Evolutionary conservation across 2,329 filamentous ascomycete genomes (phyloP).

Genomic region (Aspergillus ochraceus): DNA sequence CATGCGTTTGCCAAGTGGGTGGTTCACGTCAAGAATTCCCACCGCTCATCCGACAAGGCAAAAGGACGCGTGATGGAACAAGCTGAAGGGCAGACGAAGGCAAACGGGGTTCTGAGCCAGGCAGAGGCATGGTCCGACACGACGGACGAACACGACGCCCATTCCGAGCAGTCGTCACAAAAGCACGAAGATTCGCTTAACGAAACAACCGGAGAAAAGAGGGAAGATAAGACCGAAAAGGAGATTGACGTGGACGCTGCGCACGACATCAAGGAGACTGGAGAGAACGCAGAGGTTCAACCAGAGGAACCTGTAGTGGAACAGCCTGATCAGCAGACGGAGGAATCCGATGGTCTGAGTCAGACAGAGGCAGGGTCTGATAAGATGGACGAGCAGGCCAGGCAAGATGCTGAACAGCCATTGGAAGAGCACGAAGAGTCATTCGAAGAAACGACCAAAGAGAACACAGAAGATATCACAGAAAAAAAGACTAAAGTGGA

Average conservation of each 20-base stretch:
- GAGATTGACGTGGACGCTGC: background rate
- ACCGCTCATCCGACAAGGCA: background rate
- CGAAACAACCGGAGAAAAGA: background rate
- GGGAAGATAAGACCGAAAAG: background rate
- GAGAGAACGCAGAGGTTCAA: background rate
- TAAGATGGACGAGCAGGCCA: background rate
- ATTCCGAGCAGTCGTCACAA: background rate
- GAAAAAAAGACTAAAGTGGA: background rate
- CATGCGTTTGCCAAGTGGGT: constrained; percentile 3
- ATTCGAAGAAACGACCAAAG: background rate
- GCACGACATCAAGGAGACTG: background rate
- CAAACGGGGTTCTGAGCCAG: background rate
- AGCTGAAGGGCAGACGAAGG: background rate
- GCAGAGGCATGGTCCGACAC: background rate
- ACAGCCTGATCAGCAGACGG: background rate
- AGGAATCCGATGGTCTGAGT: background rate
- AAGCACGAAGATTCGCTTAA: background rate
- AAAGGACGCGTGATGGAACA: background rate
- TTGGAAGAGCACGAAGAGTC: background rate
- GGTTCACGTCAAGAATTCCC: background rate
- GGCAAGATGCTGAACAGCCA: background rate
- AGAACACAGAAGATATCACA: too few species aligned
- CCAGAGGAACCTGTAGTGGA: background rate
- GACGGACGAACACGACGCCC: background rate
- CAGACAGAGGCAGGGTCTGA: background rate